Evolutionary conservation across 257 asterid species (phyloP), one percentile per base, ranked within the genome.

Genomic region (Solanum neorickii): DNA sequence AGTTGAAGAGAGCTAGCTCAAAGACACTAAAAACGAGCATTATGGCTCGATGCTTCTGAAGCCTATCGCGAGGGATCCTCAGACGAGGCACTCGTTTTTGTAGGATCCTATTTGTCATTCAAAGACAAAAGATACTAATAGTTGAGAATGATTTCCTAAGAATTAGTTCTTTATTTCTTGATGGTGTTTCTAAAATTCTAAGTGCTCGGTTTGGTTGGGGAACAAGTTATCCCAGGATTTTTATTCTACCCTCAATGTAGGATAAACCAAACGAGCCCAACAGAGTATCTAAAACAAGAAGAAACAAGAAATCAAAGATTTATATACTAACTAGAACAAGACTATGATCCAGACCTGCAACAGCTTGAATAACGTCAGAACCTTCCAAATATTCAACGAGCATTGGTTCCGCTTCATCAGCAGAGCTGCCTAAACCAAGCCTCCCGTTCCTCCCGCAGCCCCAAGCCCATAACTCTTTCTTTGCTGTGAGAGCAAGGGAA

Each of bases 401-500:
- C 93, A 88, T 88, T 1, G 99, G 99, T 87, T 94, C 96, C 16
- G 70, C 74, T 92, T 97, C 99, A 88, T 95, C 95, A 60, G 78
- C 87, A 8, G 99, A 96, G 95, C 97, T 91, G 68, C 98, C 96
- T 87, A 92, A 89, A 70, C 99, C 99, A 4, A 95, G 98, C 87
- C 99, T 91, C 39, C 99, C 98, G 65, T 96, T 95, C 86, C 94
- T 94, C 87, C 99, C 99, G 41, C 97, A 92, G 44, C 99, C 99
- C 99, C 99, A 97, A 52, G 91, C 88, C 98, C 96, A 96, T 14
- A 95, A 91, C 91, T 94, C 95, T 66, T 88, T 89, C 86, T 91
- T 90, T 68, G 86, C 89, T 1, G 97, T 96, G 78, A 95, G 91
- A 49, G 92, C 96, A 87, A 95, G 16, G 18, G 98, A 94, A 93